Conservation (phyloP, 441 rosid genomes). For the Croton laevigatus region DNA sequence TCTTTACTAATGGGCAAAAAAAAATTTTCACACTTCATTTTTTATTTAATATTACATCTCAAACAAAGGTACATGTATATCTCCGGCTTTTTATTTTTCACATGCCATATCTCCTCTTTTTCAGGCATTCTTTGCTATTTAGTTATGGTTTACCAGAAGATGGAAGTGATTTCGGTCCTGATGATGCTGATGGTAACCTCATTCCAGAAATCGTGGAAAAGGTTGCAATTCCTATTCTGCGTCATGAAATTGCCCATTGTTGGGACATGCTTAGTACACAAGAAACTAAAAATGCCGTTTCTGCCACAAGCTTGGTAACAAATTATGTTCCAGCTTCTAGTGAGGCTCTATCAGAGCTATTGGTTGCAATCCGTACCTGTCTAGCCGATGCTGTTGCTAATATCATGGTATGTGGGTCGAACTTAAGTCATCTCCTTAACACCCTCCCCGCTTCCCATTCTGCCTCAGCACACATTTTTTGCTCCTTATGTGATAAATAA, state of each 20-base stretch:
- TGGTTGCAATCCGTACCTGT: conserved; percentile 62
- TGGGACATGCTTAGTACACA: conserved; percentile 86
- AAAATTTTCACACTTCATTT: not conserved
- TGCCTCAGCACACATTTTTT: not conserved
- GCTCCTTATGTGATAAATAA: not conserved
- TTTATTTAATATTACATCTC: not conserved
- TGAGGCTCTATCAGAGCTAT: conserved; percentile 61
- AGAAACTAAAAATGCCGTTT: conserved; percentile 79
- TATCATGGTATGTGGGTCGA: conserved; percentile 40
- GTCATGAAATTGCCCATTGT: conserved; percentile 76
- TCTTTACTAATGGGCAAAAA: not conserved
- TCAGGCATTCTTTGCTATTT: conserved; percentile 82
- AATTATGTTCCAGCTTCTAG: conserved; percentile 67
- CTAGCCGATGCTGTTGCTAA: conserved; percentile 66
- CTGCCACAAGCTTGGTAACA: conserved; percentile 73
- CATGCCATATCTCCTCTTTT: conserved; percentile 24
- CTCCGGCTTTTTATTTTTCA: conserved; percentile 5
- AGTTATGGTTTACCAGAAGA: conserved; percentile 78
- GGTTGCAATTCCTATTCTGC: conserved; percentile 80
- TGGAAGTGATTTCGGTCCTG: conserved; percentile 50
- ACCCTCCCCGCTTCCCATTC: not conserved
- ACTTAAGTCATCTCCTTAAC: not conserved
- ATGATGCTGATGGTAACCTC: conserved; percentile 81
- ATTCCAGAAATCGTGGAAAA: conserved; percentile 84
- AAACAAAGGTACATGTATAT: not conserved